These are phyloP conservation scores for Aspergillus quadricinctus DNA, from an alignment of 2,329 filamentous ascomycete species.

Conservation along the genomic window DNA sequence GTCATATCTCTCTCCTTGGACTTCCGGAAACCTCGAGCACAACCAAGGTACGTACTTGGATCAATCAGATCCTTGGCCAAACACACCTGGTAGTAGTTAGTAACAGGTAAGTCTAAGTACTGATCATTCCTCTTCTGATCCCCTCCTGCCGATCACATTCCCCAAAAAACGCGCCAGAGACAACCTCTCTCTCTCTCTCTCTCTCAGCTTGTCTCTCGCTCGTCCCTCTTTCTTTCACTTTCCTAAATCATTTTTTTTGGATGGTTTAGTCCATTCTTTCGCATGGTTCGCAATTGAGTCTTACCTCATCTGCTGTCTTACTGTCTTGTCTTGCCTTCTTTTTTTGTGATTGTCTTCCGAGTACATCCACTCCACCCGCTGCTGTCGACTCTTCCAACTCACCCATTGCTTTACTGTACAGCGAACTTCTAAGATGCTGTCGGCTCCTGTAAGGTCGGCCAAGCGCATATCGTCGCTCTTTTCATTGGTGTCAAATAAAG, in stretches of 20 bases:
- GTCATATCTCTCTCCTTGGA: not conserved
- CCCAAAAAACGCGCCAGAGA: constrained; percentile 2
- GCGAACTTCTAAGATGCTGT: constrained; percentile 30
- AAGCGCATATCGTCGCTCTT: constrained; percentile 46
- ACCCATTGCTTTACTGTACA: constrained; percentile 3
- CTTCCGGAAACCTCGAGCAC: not conserved
- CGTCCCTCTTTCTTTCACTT: constrained; percentile 1
- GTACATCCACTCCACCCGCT: constrained; percentile 1
- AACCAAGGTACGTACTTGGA: not conserved
- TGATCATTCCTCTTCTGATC: constrained; percentile 18
- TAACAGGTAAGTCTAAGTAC: not conserved
- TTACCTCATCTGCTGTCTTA: constrained; percentile 11
- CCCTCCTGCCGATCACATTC: constrained; percentile 38
- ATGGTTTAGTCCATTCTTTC: not conserved
- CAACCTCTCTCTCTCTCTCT: constrained; percentile 9
- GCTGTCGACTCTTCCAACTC: not conserved
- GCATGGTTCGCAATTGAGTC: constrained; percentile 16
- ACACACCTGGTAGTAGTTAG: no score
- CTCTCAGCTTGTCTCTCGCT: constrained; percentile 1
- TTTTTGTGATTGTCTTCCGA: not conserved
- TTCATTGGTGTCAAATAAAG: constrained; percentile 36
- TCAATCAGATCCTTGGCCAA: not conserved
- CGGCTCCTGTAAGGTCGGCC: constrained; percentile 40
- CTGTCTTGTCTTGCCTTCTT: not conserved
- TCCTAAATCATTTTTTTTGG: not conserved